Evolutionary conservation across 805 yeast species (phyloP).

Genomic region (Yarrowia sp.): DNA sequence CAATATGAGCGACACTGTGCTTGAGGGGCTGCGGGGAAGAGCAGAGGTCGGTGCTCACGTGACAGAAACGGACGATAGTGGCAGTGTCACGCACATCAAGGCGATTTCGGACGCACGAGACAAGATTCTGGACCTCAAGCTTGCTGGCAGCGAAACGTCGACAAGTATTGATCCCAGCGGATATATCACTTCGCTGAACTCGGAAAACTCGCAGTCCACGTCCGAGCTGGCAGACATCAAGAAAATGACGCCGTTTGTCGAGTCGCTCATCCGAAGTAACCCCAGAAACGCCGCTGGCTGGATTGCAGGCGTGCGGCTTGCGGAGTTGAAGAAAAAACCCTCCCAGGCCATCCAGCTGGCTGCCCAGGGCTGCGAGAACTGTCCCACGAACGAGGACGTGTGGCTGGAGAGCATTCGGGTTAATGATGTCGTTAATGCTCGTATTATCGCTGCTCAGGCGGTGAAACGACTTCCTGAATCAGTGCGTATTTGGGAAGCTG

Average conservation of each 20-base stretch:
- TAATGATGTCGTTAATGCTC: constrained; percentile 58
- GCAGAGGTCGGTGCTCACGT: constrained; percentile 46
- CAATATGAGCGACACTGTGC: constrained; percentile 79
- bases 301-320: constrained; percentile 86
- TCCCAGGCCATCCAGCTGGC: constrained; percentile 66
- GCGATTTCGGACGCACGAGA: constrained; percentile 70
- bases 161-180: constrained; percentile 51
- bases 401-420: constrained; percentile 85
- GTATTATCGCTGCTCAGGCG: constrained; percentile 69
- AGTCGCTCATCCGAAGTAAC: constrained; percentile 72
- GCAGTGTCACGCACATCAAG: constrained; percentile 55
- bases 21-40: constrained; percentile 51
- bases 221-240: constrained; percentile 61
- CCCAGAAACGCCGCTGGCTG: constrained; percentile 79
- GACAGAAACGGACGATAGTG: constrained; percentile 42
- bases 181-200: constrained; percentile 55
- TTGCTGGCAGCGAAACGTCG: constrained; percentile 53
- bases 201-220: constrained; percentile 43
- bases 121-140: constrained; percentile 60
- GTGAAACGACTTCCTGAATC: constrained; percentile 63
- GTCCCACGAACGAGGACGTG: constrained; percentile 71
- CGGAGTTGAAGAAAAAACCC: constrained; percentile 65
- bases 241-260: constrained; percentile 64
- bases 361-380: constrained; percentile 73
- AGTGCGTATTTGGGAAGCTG: constrained; percentile 74